These are phyloP conservation scores for Candida sonorensis DNA, from an alignment of 805 yeast genomes.

Conservation along the genomic window DNA sequence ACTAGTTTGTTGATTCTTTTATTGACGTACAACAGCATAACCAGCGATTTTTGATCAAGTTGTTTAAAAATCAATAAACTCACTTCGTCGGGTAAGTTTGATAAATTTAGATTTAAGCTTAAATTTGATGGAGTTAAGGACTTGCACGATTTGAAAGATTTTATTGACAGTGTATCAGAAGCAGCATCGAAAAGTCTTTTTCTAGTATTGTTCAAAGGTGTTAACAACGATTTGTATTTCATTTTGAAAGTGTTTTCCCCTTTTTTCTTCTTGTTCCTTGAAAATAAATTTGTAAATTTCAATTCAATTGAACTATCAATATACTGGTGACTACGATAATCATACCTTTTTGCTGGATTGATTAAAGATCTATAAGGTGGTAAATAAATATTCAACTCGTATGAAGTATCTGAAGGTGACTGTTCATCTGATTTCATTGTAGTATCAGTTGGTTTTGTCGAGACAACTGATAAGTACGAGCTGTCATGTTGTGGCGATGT, in stretches of 20 bases:
- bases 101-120: background rate
- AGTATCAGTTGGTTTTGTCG: background rate
- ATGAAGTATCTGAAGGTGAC: conserved; percentile 5
- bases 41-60: conserved; percentile 34
- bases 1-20: conserved; percentile 44
- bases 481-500: too few relatives aligned
- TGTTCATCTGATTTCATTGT: background rate
- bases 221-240: conserved; percentile 41
- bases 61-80: conserved; percentile 29
- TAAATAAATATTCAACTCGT: conserved; percentile 26
- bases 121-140: background rate
- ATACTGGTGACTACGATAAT: conserved; percentile 40
- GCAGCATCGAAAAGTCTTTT: conserved; percentile 33
- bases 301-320: conserved; percentile 19
- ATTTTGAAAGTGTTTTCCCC: conserved; percentile 28
- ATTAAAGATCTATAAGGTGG: conserved; percentile 50
- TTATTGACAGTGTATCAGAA: conserved; percentile 33
- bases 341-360: conserved; percentile 42
- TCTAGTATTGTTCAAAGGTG: conserved; percentile 24
- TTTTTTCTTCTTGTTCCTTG: conserved; percentile 6
- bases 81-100: conserved; percentile 38
- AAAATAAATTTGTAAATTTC: conserved; percentile 8
- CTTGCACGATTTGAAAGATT: conserved; percentile 27
- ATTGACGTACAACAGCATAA: conserved; percentile 44
- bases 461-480: too few relatives aligned